Percentiles rank a stretch among this genome's conserved stretches.
phyloP scores from a whole-genome alignment of 306 rosid genomes.

The Acmispon strigosus region DNA sequence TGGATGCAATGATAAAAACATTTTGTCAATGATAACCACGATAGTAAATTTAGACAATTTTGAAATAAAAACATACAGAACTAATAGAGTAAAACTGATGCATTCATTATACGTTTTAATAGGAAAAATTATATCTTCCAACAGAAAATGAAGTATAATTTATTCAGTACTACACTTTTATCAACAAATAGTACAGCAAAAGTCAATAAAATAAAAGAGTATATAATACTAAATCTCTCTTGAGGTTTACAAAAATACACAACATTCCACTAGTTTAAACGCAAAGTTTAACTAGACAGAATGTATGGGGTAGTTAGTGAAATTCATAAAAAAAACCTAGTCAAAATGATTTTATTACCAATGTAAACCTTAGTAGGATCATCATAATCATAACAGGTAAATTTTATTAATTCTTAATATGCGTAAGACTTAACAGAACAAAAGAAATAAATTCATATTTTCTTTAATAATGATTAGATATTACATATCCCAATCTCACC shows the following conservation, averaged over 20 bases:
- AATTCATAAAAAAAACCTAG: not conserved
- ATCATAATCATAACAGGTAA: not conserved
- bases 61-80: not conserved
- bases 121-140: not conserved
- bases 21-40: not conserved
- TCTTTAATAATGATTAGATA: not conserved
- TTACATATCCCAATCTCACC: conserved; percentile 49
- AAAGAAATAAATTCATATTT: not conserved
- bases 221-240: not conserved
- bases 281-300: not conserved
- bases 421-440: conserved; percentile 4
- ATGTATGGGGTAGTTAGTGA: not conserved
- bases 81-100: not conserved
- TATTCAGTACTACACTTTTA: conserved; percentile 6
- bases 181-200: not conserved
- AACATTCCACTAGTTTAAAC: not conserved
- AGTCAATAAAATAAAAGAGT: not conserved
- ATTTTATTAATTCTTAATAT: not conserved
- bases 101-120: not conserved
- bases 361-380: not conserved
- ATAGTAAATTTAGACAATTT: not conserved
- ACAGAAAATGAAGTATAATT: not conserved
- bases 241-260: not conserved
- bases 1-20: too few relatives aligned
- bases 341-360: not conserved